These are phyloP conservation scores for Byssoonygena ceratinophila DNA, from an alignment of 2,329 filamentous ascomycete genomes.

Conservation along the genomic window DNA sequence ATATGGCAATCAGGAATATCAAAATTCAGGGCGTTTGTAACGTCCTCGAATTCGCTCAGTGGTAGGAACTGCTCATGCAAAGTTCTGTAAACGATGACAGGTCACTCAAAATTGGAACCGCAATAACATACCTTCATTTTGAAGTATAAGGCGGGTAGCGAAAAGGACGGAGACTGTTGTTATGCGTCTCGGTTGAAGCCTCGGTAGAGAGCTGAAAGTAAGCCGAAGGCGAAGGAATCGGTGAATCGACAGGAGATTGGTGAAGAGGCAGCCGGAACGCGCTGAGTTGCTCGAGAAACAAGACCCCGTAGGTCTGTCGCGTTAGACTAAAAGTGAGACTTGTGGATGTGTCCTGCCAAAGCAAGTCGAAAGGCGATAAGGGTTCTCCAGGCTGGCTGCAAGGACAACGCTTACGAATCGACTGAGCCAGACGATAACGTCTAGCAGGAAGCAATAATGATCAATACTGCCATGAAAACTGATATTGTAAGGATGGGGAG, in stretches of 20 bases:
- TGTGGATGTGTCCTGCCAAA: conserved; percentile 25
- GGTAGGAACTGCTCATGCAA: conserved; percentile 70
- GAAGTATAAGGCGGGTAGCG: neutral
- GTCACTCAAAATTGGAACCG: neutral
- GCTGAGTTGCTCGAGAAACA: neutral
- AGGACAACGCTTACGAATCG: conserved; percentile 33
- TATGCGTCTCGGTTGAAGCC: neutral
- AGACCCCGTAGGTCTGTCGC: neutral
- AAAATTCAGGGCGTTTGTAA: conserved; percentile 89
- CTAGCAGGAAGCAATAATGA: conserved; percentile 31
- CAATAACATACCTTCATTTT: conserved; percentile 13
- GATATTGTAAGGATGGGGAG: conserved; percentile 15
- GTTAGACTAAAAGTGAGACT: neutral
- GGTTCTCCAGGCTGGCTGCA: conserved; percentile 38
- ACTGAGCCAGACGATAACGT: conserved; percentile 37
- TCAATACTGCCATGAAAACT: conserved; percentile 18
- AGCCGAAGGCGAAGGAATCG: neutral
- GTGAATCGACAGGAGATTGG: neutral
- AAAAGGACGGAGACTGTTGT: neutral
- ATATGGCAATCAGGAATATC: conserved; percentile 87
- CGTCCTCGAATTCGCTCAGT: conserved; percentile 78
- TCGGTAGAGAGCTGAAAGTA: neutral
- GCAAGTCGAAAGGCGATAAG: conserved; percentile 38
- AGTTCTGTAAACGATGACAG: neutral
- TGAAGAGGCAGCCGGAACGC: neutral